Base-by-base conservation (phyloP, 352 stramenopile genomes). In the Aphanomyces euteiches region DNA sequence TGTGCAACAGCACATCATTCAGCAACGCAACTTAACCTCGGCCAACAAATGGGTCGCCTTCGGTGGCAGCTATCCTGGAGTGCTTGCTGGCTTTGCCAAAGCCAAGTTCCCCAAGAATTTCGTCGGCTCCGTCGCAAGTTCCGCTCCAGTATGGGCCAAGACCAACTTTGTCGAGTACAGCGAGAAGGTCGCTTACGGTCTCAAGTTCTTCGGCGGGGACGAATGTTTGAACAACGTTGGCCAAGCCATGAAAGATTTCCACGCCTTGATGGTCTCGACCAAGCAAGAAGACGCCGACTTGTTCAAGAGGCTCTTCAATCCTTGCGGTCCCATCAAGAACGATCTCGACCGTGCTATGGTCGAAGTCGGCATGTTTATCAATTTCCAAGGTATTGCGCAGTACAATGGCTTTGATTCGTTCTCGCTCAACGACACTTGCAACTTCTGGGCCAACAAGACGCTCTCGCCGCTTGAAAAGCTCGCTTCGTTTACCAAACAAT, bases 171-270 rank as follows among this genome's bases (percentile, higher is more conserved):
- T 93, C 7, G 78, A 85, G 38, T 92, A 81, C 7, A 90, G 79
- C 3, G 88, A 85, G 1, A 86, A 95, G 17, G 89, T 96, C n/a
- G n/a, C n/a, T n/a, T n/a, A n/a, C n/a, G n/a, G 61, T 67, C 90
- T 17, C 79, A 84, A 0, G 79, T 91, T n/a, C n/a, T n/a, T n/a
- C n/a, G n/a, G n/a, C n/a, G n/a, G n/a, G n/a, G n/a, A n/a, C n/a
- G n/a, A n/a, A n/a, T n/a, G n/a, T n/a, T n/a, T 82, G 1, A 74
- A 88, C 40, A 78, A 81, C 4, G 72, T 96, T 15, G 80, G 7
- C 74, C 88, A 19, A 67, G 77, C 36, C 92, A 93, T 72, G 85
- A 58, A 67, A 38, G 12, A 61, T 7, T 57, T 67, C 47, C 60
- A 67, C 60, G 28, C 7, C 21, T 17, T 67, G 4, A n/a, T 67